A percentile compares a stretch with the other conserved stretches of the same genome.
Evolutionary conservation across 2,329 filamentous ascomycete species (phyloP).

Genomic region (Aspergillus puulaauensis): DNA sequence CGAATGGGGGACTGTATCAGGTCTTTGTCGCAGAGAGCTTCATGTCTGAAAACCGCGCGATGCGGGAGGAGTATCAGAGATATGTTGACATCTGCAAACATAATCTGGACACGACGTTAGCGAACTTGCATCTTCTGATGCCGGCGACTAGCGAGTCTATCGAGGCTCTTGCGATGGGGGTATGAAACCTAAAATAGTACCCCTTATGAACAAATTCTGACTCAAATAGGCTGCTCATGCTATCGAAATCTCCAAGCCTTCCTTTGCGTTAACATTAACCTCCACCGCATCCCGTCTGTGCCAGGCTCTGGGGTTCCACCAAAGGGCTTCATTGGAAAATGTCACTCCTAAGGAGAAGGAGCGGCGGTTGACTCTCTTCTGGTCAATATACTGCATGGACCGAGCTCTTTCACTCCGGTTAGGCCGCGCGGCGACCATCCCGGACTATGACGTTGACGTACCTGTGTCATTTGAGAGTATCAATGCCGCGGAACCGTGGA

Average conservation of each 20-base stretch:
- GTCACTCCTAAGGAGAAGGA: conserved; percentile 28
- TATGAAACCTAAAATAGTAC: conserved; percentile 32
- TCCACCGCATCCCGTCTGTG: conserved; percentile 61
- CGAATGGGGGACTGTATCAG: conserved; percentile 40
- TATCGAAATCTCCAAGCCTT: conserved; percentile 62
- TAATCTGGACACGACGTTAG: conserved; percentile 47
- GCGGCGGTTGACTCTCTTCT: conserved; percentile 50
- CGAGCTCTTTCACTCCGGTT: conserved; percentile 59
- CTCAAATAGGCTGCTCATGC: conserved; percentile 56
- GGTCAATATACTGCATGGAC: conserved; percentile 60
- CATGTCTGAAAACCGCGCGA: conserved; percentile 18
- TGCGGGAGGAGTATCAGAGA: conserved; percentile 26
- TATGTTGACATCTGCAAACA: conserved; percentile 39
- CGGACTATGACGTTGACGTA: conserved; percentile 61
- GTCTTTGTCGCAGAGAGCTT: conserved; percentile 36
- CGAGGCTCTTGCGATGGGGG: conserved; percentile 59
- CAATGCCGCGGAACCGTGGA: conserved; percentile 35
- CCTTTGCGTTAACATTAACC: conserved; percentile 64
- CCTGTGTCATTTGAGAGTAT: conserved; percentile 12
- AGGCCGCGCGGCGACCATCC: conserved; percentile 58
- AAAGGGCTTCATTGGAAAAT: conserved; percentile 27
- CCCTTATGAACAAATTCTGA: conserved; percentile 1
- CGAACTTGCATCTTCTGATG: conserved; percentile 56
- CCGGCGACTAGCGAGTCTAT: conserved; percentile 57
- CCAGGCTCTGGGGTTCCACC: conserved; percentile 62